phyloP scores from a whole-genome alignment of 2,329 filamentous ascomycete genomes.

The Penicillium sp. region DNA sequence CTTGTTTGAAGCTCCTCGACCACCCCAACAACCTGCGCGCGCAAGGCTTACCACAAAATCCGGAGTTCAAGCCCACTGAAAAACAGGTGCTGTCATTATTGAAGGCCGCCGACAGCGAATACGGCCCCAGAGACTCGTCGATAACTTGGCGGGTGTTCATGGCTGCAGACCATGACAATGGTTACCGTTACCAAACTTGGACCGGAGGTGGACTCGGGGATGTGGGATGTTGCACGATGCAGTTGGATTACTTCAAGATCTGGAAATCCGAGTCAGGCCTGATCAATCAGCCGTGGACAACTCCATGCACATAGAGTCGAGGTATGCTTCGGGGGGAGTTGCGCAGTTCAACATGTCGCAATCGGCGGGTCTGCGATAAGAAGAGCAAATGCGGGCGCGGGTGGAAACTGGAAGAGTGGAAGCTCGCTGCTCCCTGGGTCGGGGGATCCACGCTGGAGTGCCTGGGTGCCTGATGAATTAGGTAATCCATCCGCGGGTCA shows the following conservation, averaged over 20 bases:
- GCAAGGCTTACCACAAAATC: constrained; percentile 72
- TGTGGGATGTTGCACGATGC: background rate
- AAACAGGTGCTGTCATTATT: constrained; percentile 86
- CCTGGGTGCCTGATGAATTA: constrained; percentile 21
- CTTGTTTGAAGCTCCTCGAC: constrained; percentile 2
- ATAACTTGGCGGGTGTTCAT: constrained; percentile 93
- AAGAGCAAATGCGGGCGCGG: constrained; percentile 26
- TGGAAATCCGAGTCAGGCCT: background rate
- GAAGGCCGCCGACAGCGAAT: constrained; percentile 81
- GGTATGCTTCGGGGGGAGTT: background rate
- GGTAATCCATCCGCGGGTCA: constrained; percentile 29
- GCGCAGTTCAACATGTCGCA: constrained; percentile 2
- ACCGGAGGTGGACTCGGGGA: constrained; percentile 4
- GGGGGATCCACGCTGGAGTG: constrained; percentile 9
- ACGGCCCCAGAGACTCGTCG: constrained; percentile 72
- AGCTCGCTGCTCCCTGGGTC: too few species aligned
- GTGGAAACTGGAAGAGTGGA: background rate
- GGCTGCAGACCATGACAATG: constrained; percentile 29
- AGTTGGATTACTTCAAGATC: background rate
- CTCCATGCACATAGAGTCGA: background rate
- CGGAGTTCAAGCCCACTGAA: constrained; percentile 80
- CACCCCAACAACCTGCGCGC: constrained; percentile 4
- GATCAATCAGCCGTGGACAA: background rate
- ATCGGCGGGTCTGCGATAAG: constrained; percentile 29
- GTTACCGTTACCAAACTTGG: background rate